Evolutionary conservation across 192 early-diverging fungal species (phyloP), one percentile per base, ranked within the genome.

Genomic region (Globomyces pollinis-pini): DNA sequence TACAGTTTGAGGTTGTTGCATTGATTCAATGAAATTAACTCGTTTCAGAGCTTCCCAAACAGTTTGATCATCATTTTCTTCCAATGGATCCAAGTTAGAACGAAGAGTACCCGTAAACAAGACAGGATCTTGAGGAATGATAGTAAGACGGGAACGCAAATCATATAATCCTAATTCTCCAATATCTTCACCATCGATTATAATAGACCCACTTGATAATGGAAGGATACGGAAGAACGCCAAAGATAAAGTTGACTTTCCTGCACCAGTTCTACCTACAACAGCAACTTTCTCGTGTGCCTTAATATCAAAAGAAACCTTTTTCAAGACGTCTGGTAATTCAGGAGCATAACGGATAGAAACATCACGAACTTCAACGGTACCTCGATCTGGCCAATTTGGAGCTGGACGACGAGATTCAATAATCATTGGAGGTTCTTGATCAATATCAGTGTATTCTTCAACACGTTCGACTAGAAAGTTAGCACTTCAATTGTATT

Each of bases 41-140:
- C 90, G 73, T 34, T 73, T 66, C 16, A 93, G 70, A 3, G 87
- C 76, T 15, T 83, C 76, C 84, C 84, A 92, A n/a, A 96, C 66
- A 21, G 80, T 72, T 54, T 72, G 75, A 50, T 91, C 87, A 15
- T 72, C 60, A 43, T 81, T 79, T 58, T 88, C 74, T 24, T 69
- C 65, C 57, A 90, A 78, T 1, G 90, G 90, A 55, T 96, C 91
- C 60, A 94, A 66, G 63, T 94, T 94, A 33, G 75, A 74, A 12
- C 91, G 78, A 39, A 91, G 68, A 0, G 81, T 78, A 23, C 86
- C 80, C 3, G 61, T 60, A 69, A 84, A 84, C 29, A 84, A 41
- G 8, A 80, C 69, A 0, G 82, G 73, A 57, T 84, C 72, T 51
- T 74, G 72, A 5, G 72, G 72, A 58, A 74, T 74, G 35, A 74